phyloP scores from a whole-genome alignment of 2,329 filamentous ascomycete genomes.

The Apiospora hydei region DNA sequence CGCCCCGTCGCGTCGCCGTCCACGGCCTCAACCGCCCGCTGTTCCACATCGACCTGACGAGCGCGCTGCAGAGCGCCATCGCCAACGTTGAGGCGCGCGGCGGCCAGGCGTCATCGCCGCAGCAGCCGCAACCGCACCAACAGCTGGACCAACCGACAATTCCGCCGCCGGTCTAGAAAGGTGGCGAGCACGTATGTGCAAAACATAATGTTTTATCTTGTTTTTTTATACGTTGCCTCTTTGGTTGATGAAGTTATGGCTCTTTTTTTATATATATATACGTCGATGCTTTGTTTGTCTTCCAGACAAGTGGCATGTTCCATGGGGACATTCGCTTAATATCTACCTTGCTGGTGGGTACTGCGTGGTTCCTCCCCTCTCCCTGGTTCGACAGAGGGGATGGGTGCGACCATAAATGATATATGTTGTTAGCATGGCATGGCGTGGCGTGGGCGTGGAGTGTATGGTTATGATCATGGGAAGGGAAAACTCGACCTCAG shows the following conservation, averaged over 20 bases:
- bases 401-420: background rate
- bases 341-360: background rate
- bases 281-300: background rate
- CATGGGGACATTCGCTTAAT: background rate
- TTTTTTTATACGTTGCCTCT: background rate
- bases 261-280: background rate
- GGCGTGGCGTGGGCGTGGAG: background rate
- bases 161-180: background rate
- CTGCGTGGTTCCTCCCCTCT: background rate
- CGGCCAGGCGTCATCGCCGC: background rate
- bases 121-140: background rate
- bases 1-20: conserved; percentile 69
- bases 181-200: background rate
- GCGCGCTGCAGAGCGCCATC: conserved; percentile 86
- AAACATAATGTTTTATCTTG: background rate
- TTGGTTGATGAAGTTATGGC: conserved; percentile 7
- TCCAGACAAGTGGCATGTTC: background rate
- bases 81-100: conserved; percentile 71
- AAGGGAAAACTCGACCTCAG: conserved; percentile 1
- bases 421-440: background rate
- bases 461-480: conserved; percentile 3
- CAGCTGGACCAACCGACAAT: background rate
- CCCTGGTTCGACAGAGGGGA: background rate
- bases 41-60: conserved; percentile 93
- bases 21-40: conserved; percentile 88